These are phyloP conservation scores for Pseudoneurospora amorphoporcata DNA, from an alignment of 495 filamentous ascomycete genomes.

Conservation along the genomic window DNA sequence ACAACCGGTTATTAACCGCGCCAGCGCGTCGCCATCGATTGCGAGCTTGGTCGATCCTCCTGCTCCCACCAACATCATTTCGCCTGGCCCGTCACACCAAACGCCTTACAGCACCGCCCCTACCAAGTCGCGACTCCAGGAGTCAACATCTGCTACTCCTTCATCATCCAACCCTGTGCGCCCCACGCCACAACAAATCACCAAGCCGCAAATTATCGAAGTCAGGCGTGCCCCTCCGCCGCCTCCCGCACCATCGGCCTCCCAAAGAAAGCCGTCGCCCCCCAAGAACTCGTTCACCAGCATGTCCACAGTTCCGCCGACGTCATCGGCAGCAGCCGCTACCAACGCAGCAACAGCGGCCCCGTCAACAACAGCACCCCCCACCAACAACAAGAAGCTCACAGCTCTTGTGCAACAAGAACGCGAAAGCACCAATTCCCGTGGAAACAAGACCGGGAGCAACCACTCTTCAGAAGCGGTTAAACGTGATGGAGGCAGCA, in stretches of 20 bases:
- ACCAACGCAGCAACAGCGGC: not conserved
- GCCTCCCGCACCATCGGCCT: constrained; percentile 13
- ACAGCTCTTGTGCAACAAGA: constrained; percentile 23
- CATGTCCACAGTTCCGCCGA: not conserved
- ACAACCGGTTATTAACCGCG: constrained; percentile 46
- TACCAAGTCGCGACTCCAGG: constrained; percentile 17
- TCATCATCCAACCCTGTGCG: constrained; percentile 20
- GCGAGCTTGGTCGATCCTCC: constrained; percentile 80
- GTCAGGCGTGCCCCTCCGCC: constrained; percentile 24
- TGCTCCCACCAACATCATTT: constrained; percentile 29
- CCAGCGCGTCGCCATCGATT: constrained; percentile 82
- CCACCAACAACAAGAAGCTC: constrained; percentile 21
- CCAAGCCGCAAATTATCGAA: constrained; percentile 26
- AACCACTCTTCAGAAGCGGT: constrained; percentile 32
- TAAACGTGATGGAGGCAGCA: constrained; percentile 7
- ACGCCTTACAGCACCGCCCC: constrained; percentile 24
- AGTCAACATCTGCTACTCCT: constrained; percentile 18
- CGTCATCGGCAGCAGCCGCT: constrained; percentile 8
- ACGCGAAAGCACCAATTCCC: constrained; percentile 16
- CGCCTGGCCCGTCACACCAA: constrained; percentile 34
- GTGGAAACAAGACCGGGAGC: constrained; percentile 29
- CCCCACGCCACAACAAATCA: constrained; percentile 19
- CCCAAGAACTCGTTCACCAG: not conserved
- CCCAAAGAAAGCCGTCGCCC: constrained; percentile 5
- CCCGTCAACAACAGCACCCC: constrained; percentile 4